phyloP scores from a whole-genome alignment of 164 flowering plant species.

The Aristolochia californica region DNA sequence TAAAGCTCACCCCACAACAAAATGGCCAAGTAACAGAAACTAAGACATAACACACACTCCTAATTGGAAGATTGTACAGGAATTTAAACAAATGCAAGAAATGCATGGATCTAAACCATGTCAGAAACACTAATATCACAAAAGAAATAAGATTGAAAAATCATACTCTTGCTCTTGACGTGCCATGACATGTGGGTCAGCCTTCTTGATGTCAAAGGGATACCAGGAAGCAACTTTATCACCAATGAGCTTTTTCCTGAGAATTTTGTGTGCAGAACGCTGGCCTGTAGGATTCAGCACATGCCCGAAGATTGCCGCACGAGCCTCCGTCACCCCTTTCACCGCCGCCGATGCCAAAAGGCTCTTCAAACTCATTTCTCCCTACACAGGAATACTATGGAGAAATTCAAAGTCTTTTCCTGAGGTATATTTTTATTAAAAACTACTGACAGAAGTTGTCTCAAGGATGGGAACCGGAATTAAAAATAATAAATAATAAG shows the following conservation, averaged over 20 bases:
- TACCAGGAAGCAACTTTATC: conserved; percentile 80
- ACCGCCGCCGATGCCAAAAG: conserved; percentile 42
- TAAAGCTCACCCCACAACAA: too few species aligned
- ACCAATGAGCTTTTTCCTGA: conserved; percentile 79
- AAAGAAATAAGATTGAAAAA: neutral
- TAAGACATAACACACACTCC: too few species aligned
- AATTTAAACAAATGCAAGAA: too few species aligned
- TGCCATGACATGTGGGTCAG: conserved; percentile 60
- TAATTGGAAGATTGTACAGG: too few species aligned
- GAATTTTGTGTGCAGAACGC: conserved; percentile 65
- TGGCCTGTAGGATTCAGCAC: conserved; percentile 75
- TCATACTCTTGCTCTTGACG: conserved; percentile 53
- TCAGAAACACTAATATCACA: neutral
- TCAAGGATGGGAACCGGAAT: too few species aligned
- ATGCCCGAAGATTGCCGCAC: conserved; percentile 84
- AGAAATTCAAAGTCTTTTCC: too few species aligned
- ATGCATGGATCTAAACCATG: too few species aligned
- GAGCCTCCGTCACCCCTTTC: conserved; percentile 56
- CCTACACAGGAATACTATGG: too few species aligned
- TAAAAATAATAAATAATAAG: too few species aligned
- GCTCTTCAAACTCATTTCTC: conserved; percentile 29
- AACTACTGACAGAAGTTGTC: too few species aligned
- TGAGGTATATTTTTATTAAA: too few species aligned
- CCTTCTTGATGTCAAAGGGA: conserved; percentile 57
- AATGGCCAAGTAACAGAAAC: too few species aligned